These are phyloP conservation scores for Leccinum uliginosum DNA, from an alignment of 768 basidiomycete species.

Conservation along the genomic window DNA sequence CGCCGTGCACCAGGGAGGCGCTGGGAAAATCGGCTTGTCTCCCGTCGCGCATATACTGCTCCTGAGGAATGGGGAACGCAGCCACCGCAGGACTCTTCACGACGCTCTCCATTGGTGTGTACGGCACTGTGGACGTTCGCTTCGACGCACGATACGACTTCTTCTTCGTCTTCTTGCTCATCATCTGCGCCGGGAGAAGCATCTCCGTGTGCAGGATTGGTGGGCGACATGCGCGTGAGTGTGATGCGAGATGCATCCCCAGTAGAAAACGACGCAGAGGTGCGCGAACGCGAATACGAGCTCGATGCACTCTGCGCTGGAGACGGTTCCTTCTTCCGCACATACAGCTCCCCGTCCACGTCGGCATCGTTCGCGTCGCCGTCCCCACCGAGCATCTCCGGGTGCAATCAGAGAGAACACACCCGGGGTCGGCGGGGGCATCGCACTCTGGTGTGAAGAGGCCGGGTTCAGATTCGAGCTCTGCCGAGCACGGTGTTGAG, in stretches of 20 bases:
- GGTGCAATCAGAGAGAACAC: no score
- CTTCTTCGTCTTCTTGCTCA: slow-evolving; percentile 7
- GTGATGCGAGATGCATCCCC: slow-evolving; percentile 20
- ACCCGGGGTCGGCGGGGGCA: slow-evolving; percentile 10
- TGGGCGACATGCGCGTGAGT: slow-evolving; percentile 23
- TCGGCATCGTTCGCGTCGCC: slow-evolving; percentile 50
- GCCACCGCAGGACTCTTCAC: slow-evolving; percentile 24
- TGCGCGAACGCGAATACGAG: slow-evolving; percentile 60
- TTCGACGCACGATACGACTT: slow-evolving; percentile 11
- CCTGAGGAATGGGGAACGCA: slow-evolving; percentile 26
- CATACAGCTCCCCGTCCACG: slow-evolving; percentile 56
- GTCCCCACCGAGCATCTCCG: slow-evolving; percentile 3
- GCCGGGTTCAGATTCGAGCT: slow-evolving; percentile 30
- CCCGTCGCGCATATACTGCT: slow-evolving; percentile 30
- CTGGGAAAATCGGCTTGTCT: slow-evolving; percentile 33
- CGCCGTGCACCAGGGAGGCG: slow-evolving; percentile 25
- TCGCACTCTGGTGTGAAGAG: slow-evolving; percentile 20
- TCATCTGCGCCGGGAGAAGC: slow-evolving; percentile 17
- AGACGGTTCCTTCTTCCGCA: slow-evolving; percentile 33
- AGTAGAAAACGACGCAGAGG: slow-evolving; percentile 45
- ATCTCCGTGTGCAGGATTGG: slow-evolving; percentile 26
- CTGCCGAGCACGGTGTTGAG: slow-evolving; percentile 28
- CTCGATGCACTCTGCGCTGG: slow-evolving; percentile 34
- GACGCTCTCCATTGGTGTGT: slow-evolving; percentile 32
- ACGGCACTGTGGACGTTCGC: slow-evolving; percentile 31